A percentile compares a stretch with the other conserved stretches of the same genome.
phyloP scores from a whole-genome alignment of 768 basidiomycete genomes.

The Tremella fuciformis region DNA sequence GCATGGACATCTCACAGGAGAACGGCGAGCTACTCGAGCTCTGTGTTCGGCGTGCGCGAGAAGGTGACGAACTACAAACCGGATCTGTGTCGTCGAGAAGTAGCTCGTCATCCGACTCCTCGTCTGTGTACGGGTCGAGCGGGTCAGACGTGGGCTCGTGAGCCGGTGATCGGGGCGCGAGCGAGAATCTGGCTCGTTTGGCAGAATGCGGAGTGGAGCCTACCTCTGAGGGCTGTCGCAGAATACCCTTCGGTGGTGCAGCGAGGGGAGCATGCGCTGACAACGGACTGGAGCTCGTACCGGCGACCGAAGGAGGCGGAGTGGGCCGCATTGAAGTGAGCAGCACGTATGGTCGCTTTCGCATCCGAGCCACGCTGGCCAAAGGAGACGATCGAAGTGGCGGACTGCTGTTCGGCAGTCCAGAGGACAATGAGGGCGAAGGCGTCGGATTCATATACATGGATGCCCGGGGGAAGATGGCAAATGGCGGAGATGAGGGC shows the following conservation, averaged over 20 bases:
- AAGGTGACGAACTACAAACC: neutral
- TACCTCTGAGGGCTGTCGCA: conserved; percentile 15
- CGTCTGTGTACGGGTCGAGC: conserved; percentile 6
- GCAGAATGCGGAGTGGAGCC: conserved; percentile 10
- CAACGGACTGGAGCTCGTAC: conserved; percentile 14
- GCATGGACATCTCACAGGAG: conserved; percentile 18
- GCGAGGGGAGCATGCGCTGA: conserved; percentile 11
- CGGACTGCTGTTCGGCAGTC: too few relatives aligned
- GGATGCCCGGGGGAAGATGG: neutral
- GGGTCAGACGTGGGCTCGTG: conserved; percentile 15
- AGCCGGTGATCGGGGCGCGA: conserved; percentile 21
- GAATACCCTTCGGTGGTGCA: conserved; percentile 18
- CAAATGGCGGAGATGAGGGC: conserved; percentile 18
- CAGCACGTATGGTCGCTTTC: neutral
- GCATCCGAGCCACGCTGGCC: neutral
- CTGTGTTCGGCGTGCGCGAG: neutral
- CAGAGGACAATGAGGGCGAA: conserved; percentile 18
- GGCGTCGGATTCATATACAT: conserved; percentile 17
- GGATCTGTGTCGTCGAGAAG: neutral
- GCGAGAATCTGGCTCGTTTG: conserved; percentile 33
- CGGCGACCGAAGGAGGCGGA: neutral
- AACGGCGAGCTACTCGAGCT: conserved; percentile 12
- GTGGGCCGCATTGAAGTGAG: too few relatives aligned
- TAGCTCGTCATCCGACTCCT: conserved; percentile 7
- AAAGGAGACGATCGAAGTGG: conserved; percentile 15